phyloP scores from a whole-genome alignment of 73 alveolate genomes.

The Breviolum minutum region DNA sequence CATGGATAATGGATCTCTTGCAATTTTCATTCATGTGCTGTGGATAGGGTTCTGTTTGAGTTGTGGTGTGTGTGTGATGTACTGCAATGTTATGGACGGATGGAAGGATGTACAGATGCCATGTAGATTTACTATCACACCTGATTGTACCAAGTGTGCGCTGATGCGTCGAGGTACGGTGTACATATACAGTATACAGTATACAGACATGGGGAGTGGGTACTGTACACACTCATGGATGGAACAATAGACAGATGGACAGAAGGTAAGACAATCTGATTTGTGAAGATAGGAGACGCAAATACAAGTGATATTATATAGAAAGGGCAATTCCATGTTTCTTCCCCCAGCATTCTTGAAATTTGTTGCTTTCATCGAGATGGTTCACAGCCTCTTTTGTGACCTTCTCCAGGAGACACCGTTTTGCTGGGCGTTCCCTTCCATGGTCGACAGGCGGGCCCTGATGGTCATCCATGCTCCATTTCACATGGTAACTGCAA shows the following conservation, averaged over 20 bases:
- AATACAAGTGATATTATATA: no score
- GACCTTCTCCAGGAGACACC: background rate
- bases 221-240: no score
- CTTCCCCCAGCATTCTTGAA: no score
- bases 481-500: background rate
- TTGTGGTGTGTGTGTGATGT: background rate
- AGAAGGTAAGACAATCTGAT: no score
- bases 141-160: no score
- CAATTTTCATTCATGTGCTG: background rate
- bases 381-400: background rate
- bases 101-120: background rate
- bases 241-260: no score
- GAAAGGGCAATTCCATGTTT: no score
- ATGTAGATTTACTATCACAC: background rate
- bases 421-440: conserved; percentile 26
- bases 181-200: no score
- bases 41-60: background rate
- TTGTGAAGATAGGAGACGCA: no score
- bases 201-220: no score
- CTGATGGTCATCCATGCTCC: background rate
- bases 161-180: no score
- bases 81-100: background rate
- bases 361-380: no score
- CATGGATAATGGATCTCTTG: background rate
- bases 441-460: background rate